Evolutionary conservation across 495 filamentous ascomycete genomes (phyloP).

Genomic region (Aspergillus diversus): DNA sequence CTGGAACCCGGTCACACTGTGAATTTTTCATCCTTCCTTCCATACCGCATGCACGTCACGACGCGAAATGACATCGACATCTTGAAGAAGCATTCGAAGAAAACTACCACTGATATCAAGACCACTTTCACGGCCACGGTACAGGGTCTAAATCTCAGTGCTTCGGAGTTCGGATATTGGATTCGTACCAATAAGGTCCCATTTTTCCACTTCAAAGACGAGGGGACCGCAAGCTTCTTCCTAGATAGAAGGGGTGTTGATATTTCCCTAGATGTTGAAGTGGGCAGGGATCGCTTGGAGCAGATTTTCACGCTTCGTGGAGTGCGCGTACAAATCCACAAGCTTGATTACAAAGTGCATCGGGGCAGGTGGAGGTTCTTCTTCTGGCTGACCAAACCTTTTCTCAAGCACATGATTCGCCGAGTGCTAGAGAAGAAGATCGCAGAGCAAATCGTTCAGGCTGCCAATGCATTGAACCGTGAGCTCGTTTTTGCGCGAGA

Average conservation of each 20-base stretch:
- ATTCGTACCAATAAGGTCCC: conserved; percentile 68
- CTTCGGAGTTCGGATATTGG: conserved; percentile 85
- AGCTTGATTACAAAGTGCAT: conserved; percentile 76
- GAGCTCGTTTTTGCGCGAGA: conserved; percentile 88
- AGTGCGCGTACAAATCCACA: conserved; percentile 82
- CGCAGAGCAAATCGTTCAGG: conserved; percentile 68
- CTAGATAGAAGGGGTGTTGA: conserved; percentile 88
- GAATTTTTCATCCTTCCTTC: conserved; percentile 87
- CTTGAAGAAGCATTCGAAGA: conserved; percentile 71
- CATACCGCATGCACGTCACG: conserved; percentile 77
- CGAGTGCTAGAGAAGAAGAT: conserved; percentile 79
- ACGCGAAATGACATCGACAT: conserved; percentile 87
- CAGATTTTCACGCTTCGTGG: conserved; percentile 76
- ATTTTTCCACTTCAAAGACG: conserved; percentile 69
- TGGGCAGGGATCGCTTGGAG: conserved; percentile 73
- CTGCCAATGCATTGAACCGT: conserved; percentile 73
- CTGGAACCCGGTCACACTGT: conserved; percentile 85
- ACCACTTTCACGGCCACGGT: conserved; percentile 75
- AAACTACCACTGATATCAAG: conserved; percentile 65
- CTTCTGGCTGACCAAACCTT: conserved; percentile 81
- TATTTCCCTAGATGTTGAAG: conserved; percentile 78
- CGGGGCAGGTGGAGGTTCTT: conserved; percentile 76
- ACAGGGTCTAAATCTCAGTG: conserved; percentile 77
- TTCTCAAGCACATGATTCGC: conserved; percentile 79
- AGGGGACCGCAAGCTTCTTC: conserved; percentile 81